A percentile compares a stretch with the other conserved stretches of the same genome.
Conservation (phyloP, 345 rosid genomes). For the Clausena lansium region DNA sequence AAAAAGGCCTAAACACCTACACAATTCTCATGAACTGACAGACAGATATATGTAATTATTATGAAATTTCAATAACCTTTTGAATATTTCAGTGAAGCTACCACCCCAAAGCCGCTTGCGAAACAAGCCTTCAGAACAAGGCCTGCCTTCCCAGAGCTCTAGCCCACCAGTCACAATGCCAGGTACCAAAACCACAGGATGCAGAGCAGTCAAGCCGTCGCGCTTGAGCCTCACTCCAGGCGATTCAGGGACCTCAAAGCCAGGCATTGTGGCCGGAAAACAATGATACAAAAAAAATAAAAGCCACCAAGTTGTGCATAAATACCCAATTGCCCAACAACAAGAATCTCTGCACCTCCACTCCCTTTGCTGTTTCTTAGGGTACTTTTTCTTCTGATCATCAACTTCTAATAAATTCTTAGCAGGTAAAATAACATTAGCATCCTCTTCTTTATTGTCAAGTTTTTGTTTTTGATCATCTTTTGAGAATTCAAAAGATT, state of each 20-base stretch:
- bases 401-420: slow-evolving; percentile 11
- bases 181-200: slow-evolving; percentile 78
- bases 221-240: slow-evolving; percentile 52
- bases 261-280: slow-evolving; percentile 47
- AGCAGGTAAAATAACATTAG: not conserved
- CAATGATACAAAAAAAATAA: slow-evolving; percentile 50
- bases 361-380: slow-evolving; percentile 26
- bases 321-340: slow-evolving; percentile 60
- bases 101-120: slow-evolving; percentile 81
- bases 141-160: slow-evolving; percentile 78
- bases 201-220: slow-evolving; percentile 57
- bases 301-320: slow-evolving; percentile 67
- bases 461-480: slow-evolving; percentile 9
- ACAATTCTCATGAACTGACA: not conserved
- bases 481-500: slow-evolving; percentile 20
- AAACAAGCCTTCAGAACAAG: slow-evolving; percentile 70
- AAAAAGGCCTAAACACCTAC: not conserved
- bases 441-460: slow-evolving; percentile 19
- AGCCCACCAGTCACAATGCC: slow-evolving; percentile 76
- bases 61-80: slow-evolving; percentile 37
- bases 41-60: not conserved
- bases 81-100: slow-evolving; percentile 56
- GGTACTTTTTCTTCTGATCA: slow-evolving; percentile 8
- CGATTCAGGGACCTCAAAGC: slow-evolving; percentile 51
- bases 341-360: slow-evolving; percentile 58